Evolutionary conservation across 75 land plant genomes (phyloP).

Genomic region (Cupressus sempervirens): DNA sequence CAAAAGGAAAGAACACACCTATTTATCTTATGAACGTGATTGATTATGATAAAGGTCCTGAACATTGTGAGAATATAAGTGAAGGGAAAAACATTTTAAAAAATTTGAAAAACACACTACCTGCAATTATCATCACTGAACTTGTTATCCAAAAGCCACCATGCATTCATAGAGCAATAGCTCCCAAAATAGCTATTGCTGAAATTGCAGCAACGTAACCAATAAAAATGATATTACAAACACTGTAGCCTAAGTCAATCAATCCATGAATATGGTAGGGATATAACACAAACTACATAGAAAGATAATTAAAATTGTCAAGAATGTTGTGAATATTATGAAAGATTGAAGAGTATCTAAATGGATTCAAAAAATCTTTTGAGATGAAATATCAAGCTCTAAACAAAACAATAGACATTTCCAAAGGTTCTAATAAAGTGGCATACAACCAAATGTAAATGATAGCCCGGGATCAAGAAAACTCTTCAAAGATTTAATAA

Average conservation of each 20-base stretch:
- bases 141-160: conserved; percentile 95
- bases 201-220: conserved; percentile 57
- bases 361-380: neutral
- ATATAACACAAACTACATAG: neutral
- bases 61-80: too few species aligned
- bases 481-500: neutral
- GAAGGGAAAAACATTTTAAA: too few species aligned
- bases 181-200: conserved; percentile 33
- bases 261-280: neutral
- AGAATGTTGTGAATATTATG: neutral
- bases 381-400: neutral
- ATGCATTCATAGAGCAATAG: conserved; percentile 63
- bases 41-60: too few species aligned
- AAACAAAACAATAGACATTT: neutral
- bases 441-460: neutral
- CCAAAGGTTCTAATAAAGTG: neutral
- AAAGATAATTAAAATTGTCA: neutral
- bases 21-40: too few species aligned
- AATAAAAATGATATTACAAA: conserved; percentile 38
- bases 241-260: conserved; percentile 46
- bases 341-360: neutral
- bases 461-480: neutral
- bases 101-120: conserved; percentile 27
- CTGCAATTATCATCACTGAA: conserved; percentile 57
- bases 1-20: too few species aligned